phyloP scores from a whole-genome alignment of 345 rosid genomes.

The Sisymbrium irio region DNA sequence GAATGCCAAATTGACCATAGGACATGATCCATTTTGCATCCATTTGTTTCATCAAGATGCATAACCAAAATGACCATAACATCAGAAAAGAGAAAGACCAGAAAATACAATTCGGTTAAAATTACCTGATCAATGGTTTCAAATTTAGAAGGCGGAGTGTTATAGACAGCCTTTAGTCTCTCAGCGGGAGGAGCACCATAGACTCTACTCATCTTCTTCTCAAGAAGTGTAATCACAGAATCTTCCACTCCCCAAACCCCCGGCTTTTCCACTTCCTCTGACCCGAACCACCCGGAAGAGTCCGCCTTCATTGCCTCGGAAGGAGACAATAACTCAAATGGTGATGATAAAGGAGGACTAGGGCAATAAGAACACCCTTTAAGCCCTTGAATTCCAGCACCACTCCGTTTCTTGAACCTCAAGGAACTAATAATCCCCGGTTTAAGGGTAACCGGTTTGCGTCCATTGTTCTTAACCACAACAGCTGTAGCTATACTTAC shows the following conservation, averaged over 20 bases:
- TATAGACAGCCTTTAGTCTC: conserved; percentile 60
- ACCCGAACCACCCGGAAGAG: conserved; percentile 56
- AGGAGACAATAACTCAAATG: conserved; percentile 74
- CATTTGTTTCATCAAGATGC: background rate
- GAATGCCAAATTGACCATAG: background rate
- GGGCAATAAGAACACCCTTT: conserved; percentile 60
- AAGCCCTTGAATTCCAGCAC: conserved; percentile 66
- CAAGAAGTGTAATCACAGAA: conserved; percentile 52
- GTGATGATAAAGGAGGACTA: conserved; percentile 68
- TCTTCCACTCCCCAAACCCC: conserved; percentile 71
- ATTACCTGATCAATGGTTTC: conserved; percentile 92
- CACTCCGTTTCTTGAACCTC: conserved; percentile 52
- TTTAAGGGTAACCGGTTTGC: conserved; percentile 55
- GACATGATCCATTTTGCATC: background rate
- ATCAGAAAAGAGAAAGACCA: background rate
- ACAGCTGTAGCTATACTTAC: conserved; percentile 74
- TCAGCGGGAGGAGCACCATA: conserved; percentile 78
- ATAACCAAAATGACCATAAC: background rate
- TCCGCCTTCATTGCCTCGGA: conserved; percentile 79
- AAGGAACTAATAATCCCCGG: conserved; percentile 75
- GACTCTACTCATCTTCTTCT: conserved; percentile 62
- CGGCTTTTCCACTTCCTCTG: conserved; percentile 53
- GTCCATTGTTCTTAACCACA: conserved; percentile 67
- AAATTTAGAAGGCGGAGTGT: conserved; percentile 75
- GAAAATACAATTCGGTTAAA: background rate